These are phyloP conservation scores for Trametes maxima DNA, from an alignment of 768 basidiomycete genomes.

Conservation along the genomic window DNA sequence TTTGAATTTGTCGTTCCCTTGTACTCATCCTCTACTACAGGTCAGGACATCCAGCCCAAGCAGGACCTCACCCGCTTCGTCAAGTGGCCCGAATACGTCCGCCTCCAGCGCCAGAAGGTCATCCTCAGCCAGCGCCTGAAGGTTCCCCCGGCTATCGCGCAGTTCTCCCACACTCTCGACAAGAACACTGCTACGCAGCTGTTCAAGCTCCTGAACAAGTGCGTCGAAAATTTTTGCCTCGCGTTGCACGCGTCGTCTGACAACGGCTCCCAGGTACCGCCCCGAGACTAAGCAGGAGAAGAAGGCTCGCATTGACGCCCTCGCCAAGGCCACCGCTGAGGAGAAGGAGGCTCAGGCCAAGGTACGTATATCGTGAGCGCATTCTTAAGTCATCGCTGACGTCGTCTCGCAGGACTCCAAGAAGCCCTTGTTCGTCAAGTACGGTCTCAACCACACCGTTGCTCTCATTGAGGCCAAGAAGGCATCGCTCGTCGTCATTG, in stretches of 20 bases:
- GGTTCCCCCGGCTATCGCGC: conserved; percentile 96
- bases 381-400: not conserved
- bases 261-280: conserved; percentile 55
- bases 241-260: not conserved
- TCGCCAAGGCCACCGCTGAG: conserved; percentile 77
- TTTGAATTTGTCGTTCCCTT: not conserved
- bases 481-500: conserved; percentile 92
- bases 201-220: conserved; percentile 98
- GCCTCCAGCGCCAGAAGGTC: conserved; percentile 97
- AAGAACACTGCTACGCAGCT: conserved; percentile 99
- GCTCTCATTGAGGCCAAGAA: conserved; percentile 98
- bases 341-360: conserved; percentile 69
- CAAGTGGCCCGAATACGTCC: conserved; percentile 99
- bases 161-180: conserved; percentile 97
- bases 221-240: conserved; percentile 16
- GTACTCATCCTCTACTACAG: conserved; percentile 41
- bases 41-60: conserved; percentile 90
- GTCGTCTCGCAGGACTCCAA: conserved; percentile 65
- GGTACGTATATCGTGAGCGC: conserved; percentile 32
- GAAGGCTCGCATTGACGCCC: conserved; percentile 84
- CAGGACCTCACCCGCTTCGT: conserved; percentile 95
- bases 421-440: conserved; percentile 95
- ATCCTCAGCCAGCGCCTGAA: conserved; percentile 97
- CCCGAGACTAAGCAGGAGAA: conserved; percentile 97
- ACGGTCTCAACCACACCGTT: conserved; percentile 95